Conservation (phyloP, 2,329 filamentous ascomycete species). For the Lizonia empirigonia region DNA sequence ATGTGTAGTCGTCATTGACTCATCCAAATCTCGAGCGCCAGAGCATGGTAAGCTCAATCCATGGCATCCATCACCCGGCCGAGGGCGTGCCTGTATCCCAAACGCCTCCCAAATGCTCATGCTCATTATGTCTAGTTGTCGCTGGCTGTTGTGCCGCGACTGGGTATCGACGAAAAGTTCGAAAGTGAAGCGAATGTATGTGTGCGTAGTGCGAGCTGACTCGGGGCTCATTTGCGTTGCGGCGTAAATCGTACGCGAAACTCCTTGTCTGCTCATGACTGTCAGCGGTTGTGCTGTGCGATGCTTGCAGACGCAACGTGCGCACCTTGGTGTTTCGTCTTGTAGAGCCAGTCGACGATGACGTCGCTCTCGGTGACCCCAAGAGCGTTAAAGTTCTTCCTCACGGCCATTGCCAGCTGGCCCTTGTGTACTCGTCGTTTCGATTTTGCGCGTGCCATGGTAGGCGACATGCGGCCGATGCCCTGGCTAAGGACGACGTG, state of each 20-base stretch:
- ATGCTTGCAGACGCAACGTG: background rate
- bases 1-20: slow-evolving; percentile 12
- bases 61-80: slow-evolving; percentile 8
- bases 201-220: slow-evolving; percentile 15
- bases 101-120: slow-evolving; percentile 45
- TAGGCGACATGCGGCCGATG: slow-evolving; percentile 75
- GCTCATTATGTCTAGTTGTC: slow-evolving; percentile 32
- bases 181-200: slow-evolving; percentile 31
- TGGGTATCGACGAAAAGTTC: slow-evolving; percentile 45
- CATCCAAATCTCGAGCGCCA: slow-evolving; percentile 2
- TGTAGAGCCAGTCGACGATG: slow-evolving; percentile 79
- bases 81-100: slow-evolving; percentile 17
- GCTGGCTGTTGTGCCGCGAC: slow-evolving; percentile 28
- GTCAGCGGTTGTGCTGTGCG: slow-evolving; percentile 6
- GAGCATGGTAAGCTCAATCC: slow-evolving; percentile 7
- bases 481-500: slow-evolving; percentile 60
- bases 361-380: slow-evolving; percentile 82
- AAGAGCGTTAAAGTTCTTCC: slow-evolving; percentile 83
- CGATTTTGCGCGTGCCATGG: slow-evolving; percentile 70
- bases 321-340: slow-evolving; percentile 64
- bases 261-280: slow-evolving; percentile 49
- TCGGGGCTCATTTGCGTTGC: slow-evolving; percentile 37
- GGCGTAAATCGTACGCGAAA: slow-evolving; percentile 54
- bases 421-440: slow-evolving; percentile 73
- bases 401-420: slow-evolving; percentile 71